Evolutionary conservation across 2,329 filamentous ascomycete species (phyloP), one percentile per base, ranked within the genome.

Genomic region (Penicillium vulpinum): DNA sequence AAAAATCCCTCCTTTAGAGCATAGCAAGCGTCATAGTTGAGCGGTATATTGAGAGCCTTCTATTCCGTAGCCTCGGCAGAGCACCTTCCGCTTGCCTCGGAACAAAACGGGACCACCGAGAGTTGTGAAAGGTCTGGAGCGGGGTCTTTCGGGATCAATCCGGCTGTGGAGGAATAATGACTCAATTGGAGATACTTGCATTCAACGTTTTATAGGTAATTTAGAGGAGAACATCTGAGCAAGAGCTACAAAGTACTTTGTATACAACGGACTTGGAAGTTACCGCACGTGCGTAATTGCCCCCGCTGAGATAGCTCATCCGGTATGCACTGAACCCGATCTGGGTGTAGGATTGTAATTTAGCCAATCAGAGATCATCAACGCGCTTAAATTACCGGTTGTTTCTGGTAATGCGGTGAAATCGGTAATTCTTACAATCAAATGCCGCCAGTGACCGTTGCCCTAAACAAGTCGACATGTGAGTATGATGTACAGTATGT

Each of bases 221-320:
- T 15, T 10, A 21, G n/a, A 31, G 18, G 9, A 21, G 38, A 39
- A 39, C 18, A 39, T n/a, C n/a, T n/a, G n/a, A n/a, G n/a, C n/a
- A n/a, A n/a, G n/a, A 8, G 38, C 5, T 22, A 22, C 18, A 46
- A 28, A 18, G 16, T n/a, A n/a, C n/a, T n/a, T n/a, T n/a, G n/a
- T 50, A 33, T 41, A 35, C 43, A 58, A 55, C 41, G 24, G 45
- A 26, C 18, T 29, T 51, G 18, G 31, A 26, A 35, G 26, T 46
- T 43, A 11, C 52, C 50, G 59, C 62, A 65, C 62, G 62, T 63
- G 62, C 59, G 38, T 54, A 58, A 56, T 50, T 63, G 56, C 62
- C 62, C 49, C 51, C 52, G 43, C 56, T 46, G 57, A 59, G 54
- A 47, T 46, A 47, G 51, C 48, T 58, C 51, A 54, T 46, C 51